Evolutionary conservation across 2,329 filamentous ascomycete genomes (phyloP), one percentile per base, ranked within the genome.

Genomic region (Nothopassalora personata): DNA sequence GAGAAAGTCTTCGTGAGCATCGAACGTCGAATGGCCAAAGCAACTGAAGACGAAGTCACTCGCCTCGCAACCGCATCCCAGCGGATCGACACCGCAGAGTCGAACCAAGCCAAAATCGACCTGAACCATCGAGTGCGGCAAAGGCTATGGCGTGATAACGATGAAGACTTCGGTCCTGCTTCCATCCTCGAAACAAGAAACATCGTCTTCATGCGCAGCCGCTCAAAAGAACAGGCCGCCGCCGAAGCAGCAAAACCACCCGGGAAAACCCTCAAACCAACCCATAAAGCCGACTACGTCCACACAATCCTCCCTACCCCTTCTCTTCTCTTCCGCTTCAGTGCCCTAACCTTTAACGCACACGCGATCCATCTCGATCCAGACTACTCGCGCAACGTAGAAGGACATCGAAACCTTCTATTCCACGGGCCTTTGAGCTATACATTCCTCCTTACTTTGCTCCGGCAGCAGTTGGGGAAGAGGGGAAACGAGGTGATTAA

Each of bases 281-380:
- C 80, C 19, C 68, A 74, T 2, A 60, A 74, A n/a, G 78, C 85
- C 0, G 77, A 82, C 50, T 83, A 85, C 66, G 77, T 76, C 18
- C 79, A 88, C 66, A 76, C 77, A 0, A 75, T 96, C 27, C 82
- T 76, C 0, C 90, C 91, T 0, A 86, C 86, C 2, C 79, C 83
- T 2, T 78, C 82, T 4, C 82, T 97, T 4, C 84, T 99, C 56
- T 96, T 96, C 76, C 86, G 92, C 59, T 97, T 93, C 79, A 94
- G 89, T 19, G 91, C 91, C 0, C 83, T 99, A 34, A 93, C 89
- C 2, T 92, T 91, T 79, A 99, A 99, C 74, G 90, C 91, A 1
- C 94, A 99, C 74, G 80, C 83, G 15, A 97, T 99, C 66, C 94
- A 99, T 75, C 80, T 96, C 23, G 89, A 97, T 72, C 82, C 81